These are phyloP conservation scores for Verbascum thapsus DNA, from an alignment of 257 asterid species.

Conservation along the genomic window DNA sequence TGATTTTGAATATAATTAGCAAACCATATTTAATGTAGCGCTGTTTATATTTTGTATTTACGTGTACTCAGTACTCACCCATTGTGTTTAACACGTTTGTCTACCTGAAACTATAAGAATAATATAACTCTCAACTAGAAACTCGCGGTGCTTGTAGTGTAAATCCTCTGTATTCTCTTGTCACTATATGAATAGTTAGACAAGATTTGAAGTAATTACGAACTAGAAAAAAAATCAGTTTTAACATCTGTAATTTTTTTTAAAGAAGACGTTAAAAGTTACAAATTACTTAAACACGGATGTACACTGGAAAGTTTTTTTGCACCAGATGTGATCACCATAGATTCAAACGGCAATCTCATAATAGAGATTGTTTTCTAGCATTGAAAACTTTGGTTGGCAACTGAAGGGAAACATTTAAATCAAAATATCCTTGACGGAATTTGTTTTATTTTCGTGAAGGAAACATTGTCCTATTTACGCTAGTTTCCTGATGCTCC, in stretches of 20 bases:
- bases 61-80: background rate
- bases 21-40: background rate
- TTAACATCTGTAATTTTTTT: background rate
- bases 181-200: background rate
- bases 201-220: background rate
- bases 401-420: conserved; percentile 9
- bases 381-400: background rate
- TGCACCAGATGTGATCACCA: background rate
- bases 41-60: background rate
- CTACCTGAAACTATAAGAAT: background rate
- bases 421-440: background rate
- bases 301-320: background rate
- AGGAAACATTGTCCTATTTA: background rate
- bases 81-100: conserved; percentile 1
- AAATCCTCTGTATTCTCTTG: background rate
- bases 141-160: background rate
- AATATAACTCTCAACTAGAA: background rate
- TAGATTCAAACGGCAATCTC: background rate
- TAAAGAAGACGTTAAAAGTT: background rate
- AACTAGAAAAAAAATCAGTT: background rate
- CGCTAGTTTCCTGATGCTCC: background rate
- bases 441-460: conserved; percentile 9
- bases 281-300: background rate
- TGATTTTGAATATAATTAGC: background rate
- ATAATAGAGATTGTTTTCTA: background rate